A percentile compares a stretch with the other conserved stretches of the same genome.
Conservation (phyloP, 768 basidiomycete genomes). For the Boletellus emodensis region DNA sequence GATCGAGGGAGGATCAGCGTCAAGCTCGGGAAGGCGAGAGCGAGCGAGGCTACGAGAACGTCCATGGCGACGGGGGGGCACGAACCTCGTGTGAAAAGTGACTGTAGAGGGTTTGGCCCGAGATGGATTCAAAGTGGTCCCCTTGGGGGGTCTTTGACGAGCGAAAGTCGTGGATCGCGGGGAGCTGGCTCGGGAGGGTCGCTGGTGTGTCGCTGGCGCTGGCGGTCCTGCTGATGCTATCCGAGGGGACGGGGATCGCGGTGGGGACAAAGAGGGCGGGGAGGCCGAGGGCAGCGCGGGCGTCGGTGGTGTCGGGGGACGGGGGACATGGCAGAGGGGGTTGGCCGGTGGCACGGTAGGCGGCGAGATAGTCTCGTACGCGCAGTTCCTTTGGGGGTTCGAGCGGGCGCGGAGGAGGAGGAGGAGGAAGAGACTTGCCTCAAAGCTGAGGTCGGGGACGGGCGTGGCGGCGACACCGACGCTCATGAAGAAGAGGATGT, state of each 20-base stretch:
- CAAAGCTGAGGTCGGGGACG: constrained; percentile 24
- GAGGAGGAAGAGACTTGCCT: constrained; percentile 15
- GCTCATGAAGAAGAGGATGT: constrained; percentile 27
- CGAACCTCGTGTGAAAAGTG: constrained; percentile 43
- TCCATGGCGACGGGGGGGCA: constrained; percentile 1
- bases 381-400: constrained; percentile 46
- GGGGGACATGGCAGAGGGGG: constrained; percentile 48
- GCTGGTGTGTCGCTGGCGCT: constrained; percentile 1
- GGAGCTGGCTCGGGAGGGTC: constrained; percentile 14
- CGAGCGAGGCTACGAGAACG: neutral
- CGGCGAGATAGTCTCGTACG: constrained; percentile 48
- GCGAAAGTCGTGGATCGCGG: constrained; percentile 24
- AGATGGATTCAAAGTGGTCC: constrained; percentile 38
- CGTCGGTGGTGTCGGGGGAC: constrained; percentile 41
- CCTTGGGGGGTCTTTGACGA: constrained; percentile 16
- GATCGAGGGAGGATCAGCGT: constrained; percentile 2
- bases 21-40: too few relatives aligned
- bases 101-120: constrained; percentile 34
- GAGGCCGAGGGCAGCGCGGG: constrained; percentile 43
- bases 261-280: constrained; percentile 50
- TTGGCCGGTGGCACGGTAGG: constrained; percentile 43
- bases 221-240: neutral
- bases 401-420: too few relatives aligned
- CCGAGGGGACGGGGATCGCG: constrained; percentile 16
- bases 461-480: constrained; percentile 17